phyloP scores from a whole-genome alignment of 345 rosid genomes.

The Populus nigra region DNA sequence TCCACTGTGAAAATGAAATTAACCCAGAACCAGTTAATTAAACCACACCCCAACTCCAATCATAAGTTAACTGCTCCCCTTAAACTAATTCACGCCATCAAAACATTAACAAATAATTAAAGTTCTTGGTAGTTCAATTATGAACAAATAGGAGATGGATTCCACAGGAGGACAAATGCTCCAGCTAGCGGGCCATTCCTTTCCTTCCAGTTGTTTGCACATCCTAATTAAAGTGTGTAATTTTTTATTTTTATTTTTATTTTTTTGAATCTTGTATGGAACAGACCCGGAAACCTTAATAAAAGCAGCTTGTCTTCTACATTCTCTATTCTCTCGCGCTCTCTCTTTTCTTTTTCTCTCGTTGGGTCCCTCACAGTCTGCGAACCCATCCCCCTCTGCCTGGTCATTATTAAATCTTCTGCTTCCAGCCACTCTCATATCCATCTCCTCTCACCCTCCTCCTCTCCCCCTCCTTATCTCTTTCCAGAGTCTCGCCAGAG shows the following conservation, averaged over 20 bases:
- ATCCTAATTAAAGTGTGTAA: not conserved
- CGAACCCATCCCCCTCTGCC: slow-evolving; percentile 16
- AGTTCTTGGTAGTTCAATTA: not conserved
- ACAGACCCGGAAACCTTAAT: slow-evolving; percentile 53
- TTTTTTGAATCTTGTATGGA: not conserved
- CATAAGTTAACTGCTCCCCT: not conserved
- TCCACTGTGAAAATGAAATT: not conserved
- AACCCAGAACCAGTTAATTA: not conserved
- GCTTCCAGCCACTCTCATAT: slow-evolving; percentile 14
- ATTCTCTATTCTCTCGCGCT: slow-evolving; percentile 22
- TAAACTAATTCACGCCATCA: not conserved
- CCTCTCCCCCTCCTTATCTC: not conserved
- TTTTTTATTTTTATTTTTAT: not conserved
- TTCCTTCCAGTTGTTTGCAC: slow-evolving; percentile 22
- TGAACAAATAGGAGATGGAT: slow-evolving; percentile 30
- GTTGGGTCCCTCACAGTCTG: slow-evolving; percentile 21
- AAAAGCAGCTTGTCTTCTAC: slow-evolving; percentile 53
- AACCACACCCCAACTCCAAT: not conserved
- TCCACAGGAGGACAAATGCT: slow-evolving; percentile 25
- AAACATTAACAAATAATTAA: not conserved
- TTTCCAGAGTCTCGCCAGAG: not conserved
- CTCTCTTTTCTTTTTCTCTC: not conserved
- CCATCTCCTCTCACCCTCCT: not conserved
- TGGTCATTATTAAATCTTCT: slow-evolving; percentile 22
- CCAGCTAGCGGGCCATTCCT: slow-evolving; percentile 27